Conservation (phyloP, 176 grass and related monocot genomes). For the Luzula sylvatica region DNA sequence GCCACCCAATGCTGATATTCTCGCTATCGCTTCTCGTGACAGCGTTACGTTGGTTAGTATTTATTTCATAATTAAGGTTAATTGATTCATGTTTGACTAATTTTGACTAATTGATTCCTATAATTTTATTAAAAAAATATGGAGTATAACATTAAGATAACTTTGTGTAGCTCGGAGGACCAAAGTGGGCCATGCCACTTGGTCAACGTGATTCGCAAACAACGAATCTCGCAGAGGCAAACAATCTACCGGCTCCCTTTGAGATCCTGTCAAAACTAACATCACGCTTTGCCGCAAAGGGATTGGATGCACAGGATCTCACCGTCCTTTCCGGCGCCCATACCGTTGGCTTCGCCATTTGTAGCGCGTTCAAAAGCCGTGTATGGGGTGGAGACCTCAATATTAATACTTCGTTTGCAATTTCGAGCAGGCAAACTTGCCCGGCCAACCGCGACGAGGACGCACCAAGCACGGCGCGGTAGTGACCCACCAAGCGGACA, state of each 20-base stretch:
- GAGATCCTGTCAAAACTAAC: constrained; percentile 3
- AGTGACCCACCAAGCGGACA: no score
- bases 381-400: no score
- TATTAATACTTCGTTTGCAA: constrained; percentile 1
- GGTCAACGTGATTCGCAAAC: constrained; percentile 30
- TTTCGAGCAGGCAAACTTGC: no score
- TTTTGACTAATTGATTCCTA: no score
- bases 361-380: constrained; percentile 13
- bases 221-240: constrained; percentile 6
- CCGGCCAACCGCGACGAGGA: no score
- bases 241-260: constrained; percentile 21
- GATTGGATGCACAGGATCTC: constrained; percentile 31
- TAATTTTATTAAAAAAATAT: no score
- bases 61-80: no score
- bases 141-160: no score
- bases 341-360: constrained; percentile 28
- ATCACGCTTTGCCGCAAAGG: constrained; percentile 16
- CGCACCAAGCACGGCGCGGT: no score
- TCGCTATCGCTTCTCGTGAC: constrained; percentile 26
- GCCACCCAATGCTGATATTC: constrained; percentile 34
- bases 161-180: constrained; percentile 5
- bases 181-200: constrained; percentile 16
- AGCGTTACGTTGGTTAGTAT: constrained; percentile 21
- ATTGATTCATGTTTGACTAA: no score
- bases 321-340: no score